Percentiles rank a stretch among this genome's conserved stretches.
Evolutionary conservation across 352 stramenopile species (phyloP).

Genomic region (Globisporangium cylindrosporum): DNA sequence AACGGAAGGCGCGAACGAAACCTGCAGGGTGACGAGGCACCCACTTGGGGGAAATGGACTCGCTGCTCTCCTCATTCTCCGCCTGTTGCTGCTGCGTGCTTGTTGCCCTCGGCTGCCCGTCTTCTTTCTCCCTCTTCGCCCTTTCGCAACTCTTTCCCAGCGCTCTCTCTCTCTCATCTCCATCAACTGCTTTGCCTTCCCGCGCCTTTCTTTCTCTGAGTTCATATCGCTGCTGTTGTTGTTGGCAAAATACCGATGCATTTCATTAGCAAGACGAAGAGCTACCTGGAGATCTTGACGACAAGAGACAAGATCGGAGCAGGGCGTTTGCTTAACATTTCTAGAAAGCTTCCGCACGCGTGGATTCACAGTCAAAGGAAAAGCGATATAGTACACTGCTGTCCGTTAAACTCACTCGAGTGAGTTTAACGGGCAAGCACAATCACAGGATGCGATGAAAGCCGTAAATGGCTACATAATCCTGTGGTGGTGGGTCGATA

Average conservation of each 20-base stretch:
- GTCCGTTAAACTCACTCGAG: too few species aligned
- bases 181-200: neutral
- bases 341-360: neutral
- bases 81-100: neutral
- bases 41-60: neutral
- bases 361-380: neutral
- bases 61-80: neutral
- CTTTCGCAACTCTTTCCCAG: neutral
- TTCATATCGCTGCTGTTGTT: neutral
- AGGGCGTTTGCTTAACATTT: neutral
- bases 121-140: neutral
- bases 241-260: neutral
- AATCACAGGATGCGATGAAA: neutral
- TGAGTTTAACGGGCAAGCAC: neutral
- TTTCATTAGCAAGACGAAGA: neutral
- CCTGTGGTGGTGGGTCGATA: conserved; percentile 4
- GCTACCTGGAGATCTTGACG: neutral
- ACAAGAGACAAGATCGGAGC: neutral
- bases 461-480: conserved; percentile 11
- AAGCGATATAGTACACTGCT: too few species aligned
- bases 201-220: neutral
- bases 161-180: neutral
- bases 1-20: neutral
- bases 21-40: neutral
- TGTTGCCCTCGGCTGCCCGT: neutral